Evolutionary conservation across 805 yeast genomes (phyloP).

Genomic region (Candida saitoana): DNA sequence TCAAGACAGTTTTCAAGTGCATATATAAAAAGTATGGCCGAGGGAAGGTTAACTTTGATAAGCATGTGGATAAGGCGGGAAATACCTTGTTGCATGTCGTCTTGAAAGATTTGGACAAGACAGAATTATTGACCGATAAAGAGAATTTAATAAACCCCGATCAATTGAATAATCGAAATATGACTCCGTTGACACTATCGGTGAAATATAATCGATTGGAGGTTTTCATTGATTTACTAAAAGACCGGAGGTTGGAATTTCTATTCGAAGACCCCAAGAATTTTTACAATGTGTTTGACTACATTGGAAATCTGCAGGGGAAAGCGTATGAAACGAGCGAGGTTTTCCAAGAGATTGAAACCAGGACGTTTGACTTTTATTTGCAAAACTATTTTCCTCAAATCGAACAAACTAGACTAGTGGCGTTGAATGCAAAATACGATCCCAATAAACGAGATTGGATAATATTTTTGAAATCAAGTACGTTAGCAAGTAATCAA

Average conservation of each 20-base stretch:
- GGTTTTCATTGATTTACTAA: slow-evolving; percentile 50
- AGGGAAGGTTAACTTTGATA: slow-evolving; percentile 41
- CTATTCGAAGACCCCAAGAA: slow-evolving; percentile 29
- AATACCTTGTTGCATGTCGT: slow-evolving; percentile 76
- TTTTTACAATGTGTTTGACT: slow-evolving; percentile 36
- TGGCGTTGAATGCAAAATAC: slow-evolving; percentile 33
- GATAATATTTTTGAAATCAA: slow-evolving; percentile 23
- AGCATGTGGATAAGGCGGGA: slow-evolving; percentile 70
- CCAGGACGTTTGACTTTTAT: slow-evolving; percentile 16
- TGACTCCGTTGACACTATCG: slow-evolving; percentile 70
- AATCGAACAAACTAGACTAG: slow-evolving; percentile 7
- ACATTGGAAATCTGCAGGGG: slow-evolving; percentile 29
- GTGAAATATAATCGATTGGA: slow-evolving; percentile 64
- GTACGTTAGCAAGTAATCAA: slow-evolving; percentile 10
- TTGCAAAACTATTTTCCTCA: slow-evolving; percentile 20
- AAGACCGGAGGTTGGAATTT: slow-evolving; percentile 44
- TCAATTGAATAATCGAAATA: slow-evolving; percentile 49
- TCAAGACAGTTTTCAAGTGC: slow-evolving; percentile 42
- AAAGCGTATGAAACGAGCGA: slow-evolving; percentile 18
- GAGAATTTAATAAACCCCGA: slow-evolving; percentile 44
- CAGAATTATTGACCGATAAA: slow-evolving; percentile 21
- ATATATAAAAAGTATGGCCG: slow-evolving; percentile 42
- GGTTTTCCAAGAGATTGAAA: slow-evolving; percentile 22
- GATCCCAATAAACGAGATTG: slow-evolving; percentile 30
- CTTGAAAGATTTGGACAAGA: slow-evolving; percentile 41